Evolutionary conservation across 768 basidiomycete species (phyloP).

Genomic region (Lepiota venenata): DNA sequence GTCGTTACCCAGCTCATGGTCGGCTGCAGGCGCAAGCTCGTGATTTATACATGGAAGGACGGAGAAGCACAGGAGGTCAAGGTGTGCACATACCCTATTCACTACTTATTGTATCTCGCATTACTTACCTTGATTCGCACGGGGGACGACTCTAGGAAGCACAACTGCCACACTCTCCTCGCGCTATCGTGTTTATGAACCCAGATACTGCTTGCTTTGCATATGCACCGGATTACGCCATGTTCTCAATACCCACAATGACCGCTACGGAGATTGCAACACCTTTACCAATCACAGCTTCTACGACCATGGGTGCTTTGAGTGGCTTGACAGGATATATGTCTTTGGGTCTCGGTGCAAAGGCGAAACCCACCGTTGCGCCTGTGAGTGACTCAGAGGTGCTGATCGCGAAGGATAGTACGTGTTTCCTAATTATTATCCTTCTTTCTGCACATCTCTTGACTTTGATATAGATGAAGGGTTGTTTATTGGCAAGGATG

Average conservation of each 20-base stretch:
- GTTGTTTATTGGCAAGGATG: slow-evolving; percentile 59
- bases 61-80: slow-evolving; percentile 72
- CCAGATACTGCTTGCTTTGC: slow-evolving; percentile 65
- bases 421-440: slow-evolving; percentile 22
- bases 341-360: slow-evolving; percentile 76
- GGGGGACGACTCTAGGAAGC: slow-evolving; percentile 56
- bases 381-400: slow-evolving; percentile 58
- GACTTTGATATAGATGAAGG: slow-evolving; percentile 52
- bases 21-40: slow-evolving; percentile 82
- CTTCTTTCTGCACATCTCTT: not conserved
- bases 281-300: slow-evolving; percentile 41
- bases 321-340: slow-evolving; percentile 81
- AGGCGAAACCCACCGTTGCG: slow-evolving; percentile 62
- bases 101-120: not conserved
- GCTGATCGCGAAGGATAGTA: slow-evolving; percentile 78
- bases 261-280: slow-evolving; percentile 52
- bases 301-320: slow-evolving; percentile 69
- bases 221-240: slow-evolving; percentile 75
- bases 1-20: slow-evolving; percentile 76
- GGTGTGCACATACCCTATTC: slow-evolving; percentile 36
- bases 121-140: not conserved
- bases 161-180: slow-evolving; percentile 84
- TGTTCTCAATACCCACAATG: slow-evolving; percentile 65
- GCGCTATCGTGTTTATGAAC: slow-evolving; percentile 73
- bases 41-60: slow-evolving; percentile 85